Base-by-base conservation (phyloP, 306 rosid genomes). In the Pachyrhizus erosus region DNA sequence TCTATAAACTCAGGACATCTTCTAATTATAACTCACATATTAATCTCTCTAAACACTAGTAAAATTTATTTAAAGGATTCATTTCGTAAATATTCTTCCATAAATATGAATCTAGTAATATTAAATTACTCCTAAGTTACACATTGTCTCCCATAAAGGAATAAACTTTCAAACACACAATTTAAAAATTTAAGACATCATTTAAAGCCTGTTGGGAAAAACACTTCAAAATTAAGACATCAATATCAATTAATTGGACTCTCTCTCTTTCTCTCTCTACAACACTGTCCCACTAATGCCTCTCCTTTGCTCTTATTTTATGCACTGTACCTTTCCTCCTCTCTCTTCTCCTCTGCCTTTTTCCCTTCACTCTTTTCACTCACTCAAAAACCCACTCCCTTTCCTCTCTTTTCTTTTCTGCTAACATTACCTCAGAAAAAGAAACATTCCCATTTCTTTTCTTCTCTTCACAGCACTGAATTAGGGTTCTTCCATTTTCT, bases 401-500 rank as follows among this genome's bases (percentile, higher is more conserved):
- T 33, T 73, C 57, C 20, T 20, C 71, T 81, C 10, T 45, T 75
- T 75, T 81, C 10, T 45, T 75, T 76, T 75, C 83, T 71, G 73
- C 79, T 23, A 58, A 75, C 17, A 49, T 21, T 55, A 46, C 73
- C 69, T 82, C 46, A 17, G 11, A 54, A 40, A 52, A 75, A 3
- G 20, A 18, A 33, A 23, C 45, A 64, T 15, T 79, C 18, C 7
- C 17, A 61, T 68, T 70, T 15, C 26, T 54, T 34, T 52, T 23
- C 23, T 23, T 70, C 49, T 39, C 46, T 73, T 64, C 49, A 23
- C 58, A 54, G 33, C 78, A 55, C 57, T 84, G 89, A 78, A 60
- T 73, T 87, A 86, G 96, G 90, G 90, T 81, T 89, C 80, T 81
- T 87, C 78, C 14, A 67, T n/a, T 18, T 18, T 20, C 49, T n/a